A percentile compares a stretch with the other conserved stretches of the same genome.
Evolutionary conservation across 192 early-diverging fungal genomes (phyloP).

Genomic region (Mortierella antarctica): DNA sequence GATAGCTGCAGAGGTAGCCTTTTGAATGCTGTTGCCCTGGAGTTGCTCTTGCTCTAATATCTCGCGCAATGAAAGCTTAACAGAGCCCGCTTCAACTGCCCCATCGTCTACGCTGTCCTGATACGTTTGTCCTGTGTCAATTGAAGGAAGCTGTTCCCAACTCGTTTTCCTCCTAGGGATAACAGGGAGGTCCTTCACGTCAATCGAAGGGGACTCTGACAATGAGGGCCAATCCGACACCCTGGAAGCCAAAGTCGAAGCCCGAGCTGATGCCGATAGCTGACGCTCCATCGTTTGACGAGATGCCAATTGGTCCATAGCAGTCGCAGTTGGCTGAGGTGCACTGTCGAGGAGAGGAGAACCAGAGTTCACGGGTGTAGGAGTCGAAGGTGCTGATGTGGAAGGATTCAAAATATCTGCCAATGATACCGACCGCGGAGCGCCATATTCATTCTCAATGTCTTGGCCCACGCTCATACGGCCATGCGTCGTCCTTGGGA

Average conservation of each 20-base stretch:
- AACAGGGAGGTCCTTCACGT: conserved; percentile 17
- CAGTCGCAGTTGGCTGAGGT: no score
- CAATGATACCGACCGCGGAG: not conserved
- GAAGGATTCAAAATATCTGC: not conserved
- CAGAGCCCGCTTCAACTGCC: not conserved
- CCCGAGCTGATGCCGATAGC: no score
- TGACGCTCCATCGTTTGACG: no score
- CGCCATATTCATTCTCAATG: not conserved
- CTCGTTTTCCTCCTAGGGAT: conserved; percentile 14
- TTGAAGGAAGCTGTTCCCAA: conserved; percentile 16
- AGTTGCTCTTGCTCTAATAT: conserved; percentile 54
- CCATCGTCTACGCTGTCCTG: not conserved
- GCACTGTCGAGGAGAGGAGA: no score
- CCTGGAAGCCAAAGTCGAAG: no score
- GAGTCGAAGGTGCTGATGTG: not conserved
- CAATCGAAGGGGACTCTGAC: not conserved
- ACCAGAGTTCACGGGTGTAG: not conserved
- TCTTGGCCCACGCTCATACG: not conserved
- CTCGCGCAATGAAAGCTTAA: conserved; percentile 51
- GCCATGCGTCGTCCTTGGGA: not conserved
- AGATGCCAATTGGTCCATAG: no score
- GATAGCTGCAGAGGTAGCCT: not conserved
- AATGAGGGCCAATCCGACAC: conserved; percentile 7
- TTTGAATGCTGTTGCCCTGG: conserved; percentile 6
- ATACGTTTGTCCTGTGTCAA: conserved; percentile 5